A percentile compares a stretch with the other conserved stretches of the same genome.
These are phyloP conservation scores for Calonectria henricotiae DNA, from an alignment of 2,329 filamentous ascomycete genomes.

Conservation along the genomic window DNA sequence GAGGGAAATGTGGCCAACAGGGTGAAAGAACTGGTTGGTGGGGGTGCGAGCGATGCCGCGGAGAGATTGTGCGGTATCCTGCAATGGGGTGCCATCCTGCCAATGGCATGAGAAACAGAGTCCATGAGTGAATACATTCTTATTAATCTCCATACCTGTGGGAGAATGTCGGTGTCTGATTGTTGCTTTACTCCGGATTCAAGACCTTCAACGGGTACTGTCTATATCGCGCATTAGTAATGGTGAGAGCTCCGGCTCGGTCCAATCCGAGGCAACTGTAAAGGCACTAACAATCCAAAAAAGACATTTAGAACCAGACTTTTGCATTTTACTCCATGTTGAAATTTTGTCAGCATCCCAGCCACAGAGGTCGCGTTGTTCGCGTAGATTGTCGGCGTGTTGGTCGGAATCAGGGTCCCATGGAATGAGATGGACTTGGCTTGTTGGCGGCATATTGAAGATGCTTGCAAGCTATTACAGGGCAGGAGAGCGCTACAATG, in stretches of 20 bases:
- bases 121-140: rapidly evolving
- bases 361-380: slow-evolving; percentile 47
- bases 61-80: slow-evolving; percentile 43
- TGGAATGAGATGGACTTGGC: slow-evolving; percentile 43
- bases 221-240: slow-evolving; percentile 35
- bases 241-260: background rate
- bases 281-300: slow-evolving; percentile 49
- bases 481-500: background rate
- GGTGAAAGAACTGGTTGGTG: slow-evolving; percentile 39
- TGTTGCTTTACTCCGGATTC: slow-evolving; percentile 27
- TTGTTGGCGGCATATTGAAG: slow-evolving; percentile 21
- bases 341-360: slow-evolving; percentile 44
- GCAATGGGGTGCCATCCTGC: slow-evolving; percentile 40
- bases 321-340: slow-evolving; percentile 43
- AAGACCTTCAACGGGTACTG: slow-evolving; percentile 31
- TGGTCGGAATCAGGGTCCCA: slow-evolving; percentile 47
- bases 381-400: slow-evolving; percentile 36
- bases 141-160: slow-evolving; percentile 30
- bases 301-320: slow-evolving; percentile 44
- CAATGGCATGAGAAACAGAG: background rate
- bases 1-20: slow-evolving; percentile 50
- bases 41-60: slow-evolving; percentile 41
- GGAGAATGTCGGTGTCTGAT: slow-evolving; percentile 41
- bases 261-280: rapidly evolving
- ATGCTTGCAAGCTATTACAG: background rate